These are phyloP conservation scores for Beauveria sp. DNA, from an alignment of 2,329 filamentous ascomycete genomes.

Conservation along the genomic window DNA sequence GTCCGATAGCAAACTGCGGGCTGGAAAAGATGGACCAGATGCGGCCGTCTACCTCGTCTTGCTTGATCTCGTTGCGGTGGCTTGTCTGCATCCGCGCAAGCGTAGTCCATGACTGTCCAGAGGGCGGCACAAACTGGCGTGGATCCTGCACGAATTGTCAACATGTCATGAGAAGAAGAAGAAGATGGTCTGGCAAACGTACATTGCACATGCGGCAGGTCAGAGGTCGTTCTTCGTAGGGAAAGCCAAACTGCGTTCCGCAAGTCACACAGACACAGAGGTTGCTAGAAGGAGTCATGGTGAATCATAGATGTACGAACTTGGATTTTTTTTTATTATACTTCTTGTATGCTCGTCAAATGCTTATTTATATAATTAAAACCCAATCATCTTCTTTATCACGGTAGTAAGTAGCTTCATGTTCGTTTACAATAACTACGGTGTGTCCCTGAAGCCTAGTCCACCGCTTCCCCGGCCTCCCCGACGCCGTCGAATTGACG, in stretches of 20 bases:
- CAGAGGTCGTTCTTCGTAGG: constrained; percentile 38
- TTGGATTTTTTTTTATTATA: neutral
- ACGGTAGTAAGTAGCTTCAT: neutral
- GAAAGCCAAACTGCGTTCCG: constrained; percentile 53
- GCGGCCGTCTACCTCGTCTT: constrained; percentile 35
- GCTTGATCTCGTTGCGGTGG: constrained; percentile 48
- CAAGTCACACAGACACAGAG: constrained; percentile 53
- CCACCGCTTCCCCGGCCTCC: neutral
- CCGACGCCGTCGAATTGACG: neutral
- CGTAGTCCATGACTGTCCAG: constrained; percentile 52
- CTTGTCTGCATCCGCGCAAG: constrained; percentile 36
- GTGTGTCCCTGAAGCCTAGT: neutral
- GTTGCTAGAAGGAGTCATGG: neutral
- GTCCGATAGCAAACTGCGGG: constrained; percentile 64
- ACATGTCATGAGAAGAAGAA: no score
- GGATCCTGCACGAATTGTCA: constrained; percentile 36
- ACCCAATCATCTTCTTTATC: neutral
- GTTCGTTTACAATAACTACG: neutral
- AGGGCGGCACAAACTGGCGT: constrained; percentile 57
- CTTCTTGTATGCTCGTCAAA: neutral
- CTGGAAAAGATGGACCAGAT: constrained; percentile 41
- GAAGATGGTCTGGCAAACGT: no score
- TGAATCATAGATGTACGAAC: neutral
- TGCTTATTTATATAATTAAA: neutral
- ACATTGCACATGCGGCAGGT: constrained; percentile 63